phyloP scores from a whole-genome alignment of 306 rosid species.

The Lathyrus sativus region DNA sequence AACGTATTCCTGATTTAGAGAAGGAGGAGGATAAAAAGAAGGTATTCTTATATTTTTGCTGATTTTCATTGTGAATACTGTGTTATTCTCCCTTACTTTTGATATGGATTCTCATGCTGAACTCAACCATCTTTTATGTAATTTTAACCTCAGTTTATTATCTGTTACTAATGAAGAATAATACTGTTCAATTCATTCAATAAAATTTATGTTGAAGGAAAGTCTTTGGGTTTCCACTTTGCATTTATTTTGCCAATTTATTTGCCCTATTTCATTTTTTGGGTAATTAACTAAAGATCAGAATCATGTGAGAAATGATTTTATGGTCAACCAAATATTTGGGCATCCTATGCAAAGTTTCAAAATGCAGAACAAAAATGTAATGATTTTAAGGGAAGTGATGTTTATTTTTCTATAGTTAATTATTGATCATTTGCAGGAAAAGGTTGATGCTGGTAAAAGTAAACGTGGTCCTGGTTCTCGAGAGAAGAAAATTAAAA shows the following conservation, averaged over 20 bases:
- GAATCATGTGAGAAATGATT: neutral
- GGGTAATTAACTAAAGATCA: neutral
- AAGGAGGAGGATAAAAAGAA: constrained; percentile 60
- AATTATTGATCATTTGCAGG: constrained; percentile 44
- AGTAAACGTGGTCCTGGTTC: constrained; percentile 62
- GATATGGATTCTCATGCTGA: constrained; percentile 10
- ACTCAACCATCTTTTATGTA: constrained; percentile 16
- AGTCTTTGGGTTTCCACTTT: constrained; percentile 1
- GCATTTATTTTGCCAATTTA: constrained; percentile 6
- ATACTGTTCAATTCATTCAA: constrained; percentile 21
- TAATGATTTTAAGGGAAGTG: constrained; percentile 16
- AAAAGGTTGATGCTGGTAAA: constrained; percentile 34
- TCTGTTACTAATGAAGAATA: constrained; percentile 18
- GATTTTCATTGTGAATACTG: constrained; percentile 25
- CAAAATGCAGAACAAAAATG: neutral
- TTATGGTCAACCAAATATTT: constrained; percentile 23
- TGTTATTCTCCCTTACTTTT: constrained; percentile 13
- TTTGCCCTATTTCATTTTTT: neutral
- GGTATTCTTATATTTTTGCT: constrained; percentile 47
- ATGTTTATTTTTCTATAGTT: constrained; percentile 17
- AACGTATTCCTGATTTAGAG: constrained; percentile 55
- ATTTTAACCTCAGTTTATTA: constrained; percentile 10
- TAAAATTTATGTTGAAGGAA: constrained; percentile 41
- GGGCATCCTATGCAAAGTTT: neutral
- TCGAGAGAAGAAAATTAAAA: constrained; percentile 59